Evolutionary conservation across 2,329 filamentous ascomycete species (phyloP), one percentile per base, ranked within the genome.

Genomic region (Cladosporium sp.): DNA sequence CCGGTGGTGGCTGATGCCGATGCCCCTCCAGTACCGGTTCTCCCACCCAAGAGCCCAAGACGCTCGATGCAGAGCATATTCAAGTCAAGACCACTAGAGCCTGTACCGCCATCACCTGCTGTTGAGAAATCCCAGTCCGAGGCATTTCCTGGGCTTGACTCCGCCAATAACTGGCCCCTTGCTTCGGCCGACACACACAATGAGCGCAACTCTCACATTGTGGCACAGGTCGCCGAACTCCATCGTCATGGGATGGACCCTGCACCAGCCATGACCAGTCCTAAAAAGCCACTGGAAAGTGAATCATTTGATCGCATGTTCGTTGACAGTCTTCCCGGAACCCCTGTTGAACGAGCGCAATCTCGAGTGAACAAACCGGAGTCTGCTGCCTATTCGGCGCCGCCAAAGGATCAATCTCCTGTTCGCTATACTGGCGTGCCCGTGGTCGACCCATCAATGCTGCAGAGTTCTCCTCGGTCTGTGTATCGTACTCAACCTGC

Each of bases 291-390:
- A 7, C 53, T 67, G 25, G 57, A 56, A 27, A 62, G 59, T 8
- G 59, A 67, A 50, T 54, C 48, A 7, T 68, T 67, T 33, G 59
- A 68, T 22, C 57, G 55, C 18, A 59, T 62, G 48, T 67, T 67
- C 47, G 59, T 68, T 7, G 54, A 62, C 25, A 63, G 57, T 42
- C 46, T 67, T 8, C 64, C 62, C 1, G 43, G 38, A 3, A 46
- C 42, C 5, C 25, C 49, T 19, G 42, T n/a, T 6, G 41, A 46
- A 13, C 22, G 12, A 3, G 1, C 9, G n/a, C 18, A 27, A 6
- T 15, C 39, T 38, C 27, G 39, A 6, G n/a, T 32, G 5, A 9
- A 22, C 3, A 11, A 32, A 13, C 8, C 16, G 4, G 7, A 27
- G 7, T 11, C 15, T 46, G 11, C 16, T 38, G 11, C 43, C 11